A percentile compares a stretch with the other conserved stretches of the same genome.
Conservation (phyloP, 495 filamentous ascomycete species). For the Podospora australis region DNA sequence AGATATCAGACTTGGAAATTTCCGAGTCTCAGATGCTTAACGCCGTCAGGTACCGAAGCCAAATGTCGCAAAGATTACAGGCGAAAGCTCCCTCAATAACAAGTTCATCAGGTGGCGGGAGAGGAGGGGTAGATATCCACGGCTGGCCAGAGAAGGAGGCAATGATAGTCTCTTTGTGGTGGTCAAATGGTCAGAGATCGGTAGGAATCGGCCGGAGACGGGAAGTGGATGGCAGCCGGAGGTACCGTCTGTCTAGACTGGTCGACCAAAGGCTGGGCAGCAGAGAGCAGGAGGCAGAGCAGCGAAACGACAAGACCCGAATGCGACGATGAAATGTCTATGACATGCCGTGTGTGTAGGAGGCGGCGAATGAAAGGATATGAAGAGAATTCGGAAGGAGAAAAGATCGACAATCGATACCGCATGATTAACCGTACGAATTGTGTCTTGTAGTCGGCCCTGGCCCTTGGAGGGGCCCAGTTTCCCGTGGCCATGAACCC, state of each 20-base stretch:
- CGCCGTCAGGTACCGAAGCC: slow-evolving; percentile 24
- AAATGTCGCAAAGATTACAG: slow-evolving; percentile 9
- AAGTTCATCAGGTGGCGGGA: slow-evolving; percentile 26
- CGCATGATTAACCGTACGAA: slow-evolving; percentile 13
- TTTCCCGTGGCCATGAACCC: slow-evolving; percentile 2
- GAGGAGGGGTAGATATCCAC: slow-evolving; percentile 5
- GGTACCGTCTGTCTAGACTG: background rate
- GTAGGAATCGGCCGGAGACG: background rate
- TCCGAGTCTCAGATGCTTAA: background rate
- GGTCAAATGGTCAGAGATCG: background rate
- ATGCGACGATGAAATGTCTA: background rate
- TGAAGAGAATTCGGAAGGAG: slow-evolving; percentile 3
- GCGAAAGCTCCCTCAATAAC: slow-evolving; percentile 29
- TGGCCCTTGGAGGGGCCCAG: slow-evolving; percentile 1
- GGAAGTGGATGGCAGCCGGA: background rate
- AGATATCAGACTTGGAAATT: slow-evolving; percentile 12
- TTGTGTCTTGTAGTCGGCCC: background rate
- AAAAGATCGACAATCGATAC: slow-evolving; percentile 1
- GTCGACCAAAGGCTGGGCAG: no score
- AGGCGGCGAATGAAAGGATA: background rate
- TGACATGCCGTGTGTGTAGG: background rate
- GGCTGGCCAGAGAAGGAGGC: background rate
- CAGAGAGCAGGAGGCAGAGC: background rate
- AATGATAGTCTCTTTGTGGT: background rate
- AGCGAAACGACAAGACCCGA: no score